Base-by-base conservation (phyloP, 805 yeast genomes). In the Candida coquimbonensis region DNA sequence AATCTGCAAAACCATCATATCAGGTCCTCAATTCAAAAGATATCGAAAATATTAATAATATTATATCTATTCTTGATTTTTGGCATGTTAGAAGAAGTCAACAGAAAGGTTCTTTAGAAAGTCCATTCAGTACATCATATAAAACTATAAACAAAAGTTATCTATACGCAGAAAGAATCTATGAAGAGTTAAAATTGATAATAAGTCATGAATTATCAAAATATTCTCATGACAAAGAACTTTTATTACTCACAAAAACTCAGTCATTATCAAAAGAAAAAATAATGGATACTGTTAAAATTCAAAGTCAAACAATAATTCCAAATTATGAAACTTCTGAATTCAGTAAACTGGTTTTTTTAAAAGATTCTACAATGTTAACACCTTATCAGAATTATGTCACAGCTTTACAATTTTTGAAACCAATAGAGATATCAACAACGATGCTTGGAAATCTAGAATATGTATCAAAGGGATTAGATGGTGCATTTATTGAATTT, bases 311-410 rank as follows among this genome's bases (percentile, higher is more conserved):
- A 14, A 36, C 41, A 8, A 33, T 38, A 7, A 31, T 46, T 24
- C 51, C 51, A 26, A 40, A 46, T 19, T 49, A 49, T 25, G 43
- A 47, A 8, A 44, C 50, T 9, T 46, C 52, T 2, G 41, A 43
- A 7, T 49, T 46, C 17, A 37, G 44, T 17, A 47, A 49, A 16
- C 35, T 49, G 9, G 16, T 46, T 3, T 49, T 38, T 24, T 35
- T 38, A 9, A 49, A 44, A 21, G 49, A 49, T 38, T 42, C 44
- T 12, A 36, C 41, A 35, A 48, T 42, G 38, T 29, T 49, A 3
- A 49, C 52, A 1, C 49, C 52, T 34, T 42, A 46, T 6, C 49
- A 46, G 16, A 49, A 49, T 19, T 46, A 40, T 27, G 46, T 41
- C 16, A 42, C 47, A 16, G 45, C 50, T 3, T 19, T 46, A 7